Evolutionary conservation across 2,329 filamentous ascomycete species (phyloP).

Genomic region (Xenosphaeropsis pyriputrescens): DNA sequence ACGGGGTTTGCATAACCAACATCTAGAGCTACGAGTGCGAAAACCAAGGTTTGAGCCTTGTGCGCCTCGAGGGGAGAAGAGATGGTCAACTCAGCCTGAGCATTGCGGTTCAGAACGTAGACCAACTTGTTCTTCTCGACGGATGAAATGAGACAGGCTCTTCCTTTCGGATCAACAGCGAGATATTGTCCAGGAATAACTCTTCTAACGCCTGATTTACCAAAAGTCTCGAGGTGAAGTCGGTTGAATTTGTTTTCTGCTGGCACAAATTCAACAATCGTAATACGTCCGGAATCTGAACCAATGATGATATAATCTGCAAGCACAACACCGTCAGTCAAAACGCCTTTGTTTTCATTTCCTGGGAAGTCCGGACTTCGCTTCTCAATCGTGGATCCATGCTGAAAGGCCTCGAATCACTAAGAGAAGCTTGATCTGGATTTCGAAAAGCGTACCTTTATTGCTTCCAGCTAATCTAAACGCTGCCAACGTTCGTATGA

Average conservation of each 20-base stretch:
- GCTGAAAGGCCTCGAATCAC: slow-evolving; percentile 42
- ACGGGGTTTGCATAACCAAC: slow-evolving; percentile 96
- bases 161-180: slow-evolving; percentile 86
- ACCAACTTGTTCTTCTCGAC: slow-evolving; percentile 99
- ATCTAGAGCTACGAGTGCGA: slow-evolving; percentile 76
- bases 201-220: slow-evolving; percentile 87
- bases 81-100: slow-evolving; percentile 88
- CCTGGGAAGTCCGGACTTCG: neutral
- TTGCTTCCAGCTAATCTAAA: slow-evolving; percentile 87
- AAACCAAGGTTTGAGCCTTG: slow-evolving; percentile 80
- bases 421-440: slow-evolving; percentile 43
- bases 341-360: slow-evolving; percentile 1
- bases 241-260: slow-evolving; percentile 77
- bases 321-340: slow-evolving; percentile 2
- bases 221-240: slow-evolving; percentile 92
- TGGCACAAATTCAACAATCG: slow-evolving; percentile 82
- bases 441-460: slow-evolving; percentile 63
- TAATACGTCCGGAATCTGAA: slow-evolving; percentile 89
- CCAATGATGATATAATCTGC: slow-evolving; percentile 91
- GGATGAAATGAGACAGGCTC: slow-evolving; percentile 86
- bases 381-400: slow-evolving; percentile 3
- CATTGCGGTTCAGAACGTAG: slow-evolving; percentile 92
- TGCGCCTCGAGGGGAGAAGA: slow-evolving; percentile 95
- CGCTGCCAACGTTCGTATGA: slow-evolving; percentile 76
- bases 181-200: slow-evolving; percentile 94